Base-by-base conservation (phyloP, 202 grass and related monocot genomes). In the Carex arenaria region DNA sequence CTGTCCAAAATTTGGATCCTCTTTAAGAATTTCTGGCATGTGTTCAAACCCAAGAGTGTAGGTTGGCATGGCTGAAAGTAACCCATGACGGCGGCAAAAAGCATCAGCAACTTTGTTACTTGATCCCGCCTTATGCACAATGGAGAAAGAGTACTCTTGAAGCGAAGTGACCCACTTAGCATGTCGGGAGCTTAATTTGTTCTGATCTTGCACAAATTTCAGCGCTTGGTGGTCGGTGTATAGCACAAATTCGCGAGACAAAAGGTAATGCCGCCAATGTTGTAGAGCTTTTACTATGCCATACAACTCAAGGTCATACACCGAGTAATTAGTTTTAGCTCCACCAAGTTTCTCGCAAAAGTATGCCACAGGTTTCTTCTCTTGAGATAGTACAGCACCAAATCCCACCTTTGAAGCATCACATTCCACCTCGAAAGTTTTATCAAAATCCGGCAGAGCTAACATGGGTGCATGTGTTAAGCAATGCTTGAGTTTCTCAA, bases 251-350 rank as follows among this genome's bases (percentile, higher is more conserved):
- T 64, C 19, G 8, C 70, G 49, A 17, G 52, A 80, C 0, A 86
- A 14, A 14, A 71, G 18, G 54, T 77, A 82, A 40, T 87, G 20
- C 14, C 28, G 13, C 67, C 64, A 85, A 85, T 72, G 67, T 10
- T 62, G 1, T 2, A 84, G 45, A 53, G 64, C 17, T 84, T 66
- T 4, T 19, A 54, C 61, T 49, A 72, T 22, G 4, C n/a, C 74
- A 2, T 79, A 79, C 32, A 79, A 60, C 54, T 54, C 31, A 1
- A 67, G 19, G 15, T 63, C 7, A 32, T 64, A 26, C 17, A 53
- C 9, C 20, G 20, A 0, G 0, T 62, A 62, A 26, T 62, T 62
- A 3, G 60, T 62, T 62, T 62, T 23, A 12, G 81, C 63, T 2
- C 20, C 43, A 7, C 52, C 34, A 0, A 78, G 23, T 14, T 79